Evolutionary conservation across 2,329 filamentous ascomycete species (phyloP).

Genomic region (Cordyceps cateniannulata): DNA sequence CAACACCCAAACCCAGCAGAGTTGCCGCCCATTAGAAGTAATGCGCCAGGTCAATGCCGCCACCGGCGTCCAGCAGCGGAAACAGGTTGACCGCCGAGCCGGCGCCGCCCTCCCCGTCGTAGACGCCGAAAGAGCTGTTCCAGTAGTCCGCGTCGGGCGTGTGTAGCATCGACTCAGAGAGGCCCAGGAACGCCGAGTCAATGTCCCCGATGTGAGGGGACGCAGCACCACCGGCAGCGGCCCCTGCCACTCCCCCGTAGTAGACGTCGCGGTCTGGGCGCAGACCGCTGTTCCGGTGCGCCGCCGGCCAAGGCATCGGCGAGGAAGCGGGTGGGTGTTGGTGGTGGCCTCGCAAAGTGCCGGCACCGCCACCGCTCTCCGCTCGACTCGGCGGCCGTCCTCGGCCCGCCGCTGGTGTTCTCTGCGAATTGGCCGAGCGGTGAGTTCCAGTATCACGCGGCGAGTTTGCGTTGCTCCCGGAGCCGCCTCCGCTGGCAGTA

Average conservation of each 20-base stretch:
- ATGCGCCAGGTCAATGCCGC: slow-evolving; percentile 45
- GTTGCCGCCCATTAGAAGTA: slow-evolving; percentile 21
- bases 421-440: background rate
- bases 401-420: background rate
- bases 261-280: background rate
- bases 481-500: background rate
- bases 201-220: slow-evolving; percentile 30
- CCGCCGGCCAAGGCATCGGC: background rate
- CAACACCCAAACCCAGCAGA: background rate
- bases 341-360: background rate
- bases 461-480: background rate
- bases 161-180: slow-evolving; percentile 32
- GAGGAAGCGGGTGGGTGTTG: background rate
- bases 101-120: slow-evolving; percentile 32
- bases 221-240: slow-evolving; percentile 14
- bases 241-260: slow-evolving; percentile 22
- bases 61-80: slow-evolving; percentile 43
- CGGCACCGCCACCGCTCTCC: background rate
- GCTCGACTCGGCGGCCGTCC: background rate
- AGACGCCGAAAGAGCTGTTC: slow-evolving; percentile 27
- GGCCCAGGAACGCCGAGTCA: slow-evolving; percentile 31
- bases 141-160: slow-evolving; percentile 36
- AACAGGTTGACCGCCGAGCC: slow-evolving; percentile 44
- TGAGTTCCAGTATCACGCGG: background rate
- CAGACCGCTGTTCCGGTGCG: background rate